phyloP scores from a whole-genome alignment of 176 grass and related monocot genomes.

The Bromus sterilis region DNA sequence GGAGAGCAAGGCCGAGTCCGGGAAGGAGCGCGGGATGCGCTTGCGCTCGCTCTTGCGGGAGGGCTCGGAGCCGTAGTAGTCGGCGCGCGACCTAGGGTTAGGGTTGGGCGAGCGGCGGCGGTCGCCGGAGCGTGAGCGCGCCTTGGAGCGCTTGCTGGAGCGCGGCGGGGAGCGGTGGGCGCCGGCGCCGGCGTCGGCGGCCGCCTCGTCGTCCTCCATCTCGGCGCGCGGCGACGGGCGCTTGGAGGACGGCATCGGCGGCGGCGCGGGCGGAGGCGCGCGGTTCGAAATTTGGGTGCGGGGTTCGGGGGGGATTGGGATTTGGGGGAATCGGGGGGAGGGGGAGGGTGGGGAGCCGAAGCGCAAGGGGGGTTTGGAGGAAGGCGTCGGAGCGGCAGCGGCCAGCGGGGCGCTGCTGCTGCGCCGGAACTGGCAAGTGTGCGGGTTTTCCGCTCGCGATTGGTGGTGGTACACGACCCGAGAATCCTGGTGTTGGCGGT shows the following conservation, averaged over 20 bases:
- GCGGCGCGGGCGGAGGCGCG: conserved; percentile 17
- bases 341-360: not conserved
- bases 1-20: conserved; percentile 16
- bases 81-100: conserved; percentile 26
- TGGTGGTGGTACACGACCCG: too few relatives aligned
- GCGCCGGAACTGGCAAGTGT: not conserved
- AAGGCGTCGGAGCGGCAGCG: not conserved
- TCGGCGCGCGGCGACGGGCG: conserved; percentile 30
- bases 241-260: conserved; percentile 41
- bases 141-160: conserved; percentile 33
- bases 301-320: not conserved
- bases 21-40: conserved; percentile 32
- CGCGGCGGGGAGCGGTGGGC: conserved; percentile 4
- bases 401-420: not conserved
- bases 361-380: not conserved
- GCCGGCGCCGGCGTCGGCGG: not conserved
- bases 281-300: conserved; percentile 33
- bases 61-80: not conserved
- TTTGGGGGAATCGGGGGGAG: not conserved
- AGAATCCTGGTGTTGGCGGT: too few relatives aligned
- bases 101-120: conserved; percentile 23
- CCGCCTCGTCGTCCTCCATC: not conserved
- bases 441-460: not conserved
- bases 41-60: conserved; percentile 38
- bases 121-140: conserved; percentile 15